Evolutionary conservation across 345 rosid genomes (phyloP).

Genomic region (Garcia nutans): DNA sequence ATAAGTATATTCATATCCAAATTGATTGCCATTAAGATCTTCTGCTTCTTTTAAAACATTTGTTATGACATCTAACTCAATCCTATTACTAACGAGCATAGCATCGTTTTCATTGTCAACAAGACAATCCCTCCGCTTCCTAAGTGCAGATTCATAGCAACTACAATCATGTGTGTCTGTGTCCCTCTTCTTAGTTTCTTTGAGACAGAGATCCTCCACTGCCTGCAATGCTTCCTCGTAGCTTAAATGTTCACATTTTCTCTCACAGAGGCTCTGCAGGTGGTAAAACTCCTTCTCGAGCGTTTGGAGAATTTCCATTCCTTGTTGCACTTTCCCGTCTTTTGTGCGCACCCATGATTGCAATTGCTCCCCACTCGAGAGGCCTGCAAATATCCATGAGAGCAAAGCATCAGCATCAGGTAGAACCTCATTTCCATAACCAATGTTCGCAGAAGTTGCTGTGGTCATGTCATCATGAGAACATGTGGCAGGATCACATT

Average conservation of each 20-base stretch:
- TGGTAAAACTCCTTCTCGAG: slow-evolving; percentile 80
- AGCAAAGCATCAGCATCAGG: slow-evolving; percentile 52
- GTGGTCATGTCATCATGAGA: slow-evolving; percentile 29
- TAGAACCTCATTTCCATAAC: slow-evolving; percentile 32
- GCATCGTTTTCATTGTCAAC: slow-evolving; percentile 53
- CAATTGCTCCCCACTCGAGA: slow-evolving; percentile 64
- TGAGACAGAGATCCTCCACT: slow-evolving; percentile 75
- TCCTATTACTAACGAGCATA: slow-evolving; percentile 40
- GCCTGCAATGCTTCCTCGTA: slow-evolving; percentile 84
- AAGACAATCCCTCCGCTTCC: slow-evolving; percentile 68
- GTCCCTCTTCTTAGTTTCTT: slow-evolving; percentile 82
- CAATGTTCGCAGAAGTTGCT: slow-evolving; percentile 32
- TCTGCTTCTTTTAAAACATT: slow-evolving; percentile 79
- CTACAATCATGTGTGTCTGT: slow-evolving; percentile 45
- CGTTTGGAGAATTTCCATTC: slow-evolving; percentile 64
- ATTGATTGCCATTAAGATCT: slow-evolving; percentile 62
- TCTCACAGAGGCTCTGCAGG: slow-evolving; percentile 77
- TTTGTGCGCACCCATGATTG: slow-evolving; percentile 59
- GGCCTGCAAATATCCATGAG: slow-evolving; percentile 85
- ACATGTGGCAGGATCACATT: slow-evolving; percentile 24
- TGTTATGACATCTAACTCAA: slow-evolving; percentile 71
- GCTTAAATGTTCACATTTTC: slow-evolving; percentile 72
- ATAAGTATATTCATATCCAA: slow-evolving; percentile 64
- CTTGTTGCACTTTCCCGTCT: slow-evolving; percentile 75
- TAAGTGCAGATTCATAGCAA: slow-evolving; percentile 65